A percentile compares a stretch with the other conserved stretches of the same genome.
Evolutionary conservation across 2,329 filamentous ascomycete species (phyloP).

Genomic region (Ophiosphaerella narmari): DNA sequence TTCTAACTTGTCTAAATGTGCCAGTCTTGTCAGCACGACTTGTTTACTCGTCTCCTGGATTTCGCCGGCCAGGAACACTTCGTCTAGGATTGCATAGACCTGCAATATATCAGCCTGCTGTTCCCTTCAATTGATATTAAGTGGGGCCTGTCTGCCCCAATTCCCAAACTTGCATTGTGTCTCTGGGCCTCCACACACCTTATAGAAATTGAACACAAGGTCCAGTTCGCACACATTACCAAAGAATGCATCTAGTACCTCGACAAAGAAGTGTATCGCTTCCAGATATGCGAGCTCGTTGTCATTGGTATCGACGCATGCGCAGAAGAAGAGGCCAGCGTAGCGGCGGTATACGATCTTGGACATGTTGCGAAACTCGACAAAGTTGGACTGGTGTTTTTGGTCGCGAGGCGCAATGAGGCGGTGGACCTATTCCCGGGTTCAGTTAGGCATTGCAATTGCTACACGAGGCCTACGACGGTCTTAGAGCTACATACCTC

Average conservation of each 20-base stretch:
- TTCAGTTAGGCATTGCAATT: background rate
- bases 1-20: conserved; percentile 96
- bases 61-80: conserved; percentile 96
- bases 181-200: conserved; percentile 53
- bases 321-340: conserved; percentile 98
- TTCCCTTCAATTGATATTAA: background rate
- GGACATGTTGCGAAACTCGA: conserved; percentile 84
- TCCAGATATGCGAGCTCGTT: conserved; percentile 97
- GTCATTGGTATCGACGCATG: conserved; percentile 97
- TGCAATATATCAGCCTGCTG: conserved; percentile 38
- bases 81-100: conserved; percentile 97
- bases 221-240: conserved; percentile 99
- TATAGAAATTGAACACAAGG: conserved; percentile 75
- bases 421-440: conserved; percentile 77
- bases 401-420: conserved; percentile 97
- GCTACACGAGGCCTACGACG: background rate
- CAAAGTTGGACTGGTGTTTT: conserved; percentile 99
- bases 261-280: conserved; percentile 99
- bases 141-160: no score
- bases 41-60: conserved; percentile 99
- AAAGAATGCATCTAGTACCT: conserved; percentile 98
- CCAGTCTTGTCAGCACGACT: conserved; percentile 89
- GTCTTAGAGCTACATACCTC: conserved; percentile 63
- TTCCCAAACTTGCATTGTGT: background rate
- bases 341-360: conserved; percentile 98